These are phyloP conservation scores for Pistacia integerrima DNA, from an alignment of 345 rosid genomes.

Conservation along the genomic window DNA sequence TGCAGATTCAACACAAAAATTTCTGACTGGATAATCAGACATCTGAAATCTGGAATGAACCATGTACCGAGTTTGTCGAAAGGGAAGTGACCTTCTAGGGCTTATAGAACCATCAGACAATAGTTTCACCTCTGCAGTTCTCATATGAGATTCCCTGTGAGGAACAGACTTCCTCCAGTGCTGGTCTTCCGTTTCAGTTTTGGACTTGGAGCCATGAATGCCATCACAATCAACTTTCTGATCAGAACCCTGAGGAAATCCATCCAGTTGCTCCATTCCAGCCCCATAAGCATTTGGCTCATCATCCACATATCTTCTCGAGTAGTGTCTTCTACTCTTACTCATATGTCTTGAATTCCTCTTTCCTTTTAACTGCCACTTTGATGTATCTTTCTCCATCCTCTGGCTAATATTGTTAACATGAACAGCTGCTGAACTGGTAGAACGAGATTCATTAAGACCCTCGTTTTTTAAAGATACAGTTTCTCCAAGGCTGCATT, in stretches of 20 bases:
- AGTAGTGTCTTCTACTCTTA: constrained; percentile 62
- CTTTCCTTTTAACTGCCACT: constrained; percentile 95
- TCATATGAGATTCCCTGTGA: constrained; percentile 28
- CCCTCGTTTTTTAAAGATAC: constrained; percentile 42
- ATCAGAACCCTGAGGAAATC: constrained; percentile 32
- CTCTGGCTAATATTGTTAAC: constrained; percentile 44
- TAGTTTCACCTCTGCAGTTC: constrained; percentile 38
- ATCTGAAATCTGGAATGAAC: constrained; percentile 49
- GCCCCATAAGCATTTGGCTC: constrained; percentile 38
- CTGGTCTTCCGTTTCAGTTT: constrained; percentile 30
- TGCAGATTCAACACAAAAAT: constrained; percentile 30
- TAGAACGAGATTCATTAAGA: constrained; percentile 45
- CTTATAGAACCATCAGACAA: constrained; percentile 37
- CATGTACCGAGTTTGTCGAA: constrained; percentile 57
- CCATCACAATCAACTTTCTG: constrained; percentile 40
- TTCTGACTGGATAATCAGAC: constrained; percentile 44
- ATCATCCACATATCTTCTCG: constrained; percentile 49
- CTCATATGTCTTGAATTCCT: constrained; percentile 81
- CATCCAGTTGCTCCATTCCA: constrained; percentile 36
- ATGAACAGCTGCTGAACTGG: constrained; percentile 34
- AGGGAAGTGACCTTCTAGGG: constrained; percentile 58
- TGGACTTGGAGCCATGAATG: constrained; percentile 26
- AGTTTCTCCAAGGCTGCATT: constrained; percentile 47
- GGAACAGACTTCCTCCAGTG: constrained; percentile 44
- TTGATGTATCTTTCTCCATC: constrained; percentile 68